phyloP scores from a whole-genome alignment of 2,329 filamentous ascomycete species.

The Pseudogymnoascus sp. region DNA sequence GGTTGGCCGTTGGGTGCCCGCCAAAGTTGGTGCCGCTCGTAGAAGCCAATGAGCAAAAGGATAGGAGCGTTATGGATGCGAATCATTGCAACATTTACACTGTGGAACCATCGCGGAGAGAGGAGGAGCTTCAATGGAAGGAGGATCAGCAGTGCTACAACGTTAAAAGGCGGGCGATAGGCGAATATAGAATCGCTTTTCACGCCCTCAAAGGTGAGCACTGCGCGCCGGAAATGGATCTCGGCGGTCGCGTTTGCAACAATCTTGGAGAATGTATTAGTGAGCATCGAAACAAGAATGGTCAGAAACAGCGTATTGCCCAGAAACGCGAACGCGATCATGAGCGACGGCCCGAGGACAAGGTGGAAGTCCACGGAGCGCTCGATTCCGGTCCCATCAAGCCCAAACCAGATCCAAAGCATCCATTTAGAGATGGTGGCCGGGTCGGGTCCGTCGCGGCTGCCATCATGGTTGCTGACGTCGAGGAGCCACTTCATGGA shows the following conservation, averaged over 20 bases:
- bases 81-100: conserved; percentile 73
- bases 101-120: conserved; percentile 81
- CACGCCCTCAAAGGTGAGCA: conserved; percentile 76
- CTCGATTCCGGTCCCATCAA: conserved; percentile 54
- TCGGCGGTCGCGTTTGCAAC: conserved; percentile 71
- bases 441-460: conserved; percentile 52
- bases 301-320: conserved; percentile 86
- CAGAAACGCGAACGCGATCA: conserved; percentile 78
- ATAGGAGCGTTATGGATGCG: conserved; percentile 68
- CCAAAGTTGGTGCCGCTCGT: conserved; percentile 66
- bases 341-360: conserved; percentile 69
- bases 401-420: conserved; percentile 87
- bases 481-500: conserved; percentile 63
- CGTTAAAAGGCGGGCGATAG: conserved; percentile 77
- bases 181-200: conserved; percentile 78
- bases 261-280: conserved; percentile 74
- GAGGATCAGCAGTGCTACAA: conserved; percentile 65
- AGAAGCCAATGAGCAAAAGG: conserved; percentile 60
- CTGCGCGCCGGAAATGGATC: conserved; percentile 72
- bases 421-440: conserved; percentile 81
- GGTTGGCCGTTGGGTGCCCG: conserved; percentile 10
- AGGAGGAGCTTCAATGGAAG: conserved; percentile 72
- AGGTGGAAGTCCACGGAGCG: conserved; percentile 63
- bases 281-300: conserved; percentile 78
- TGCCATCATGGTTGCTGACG: conserved; percentile 22